Base-by-base conservation (phyloP, 164 flowering plant species). In the Umbilicus rupestris region DNA sequence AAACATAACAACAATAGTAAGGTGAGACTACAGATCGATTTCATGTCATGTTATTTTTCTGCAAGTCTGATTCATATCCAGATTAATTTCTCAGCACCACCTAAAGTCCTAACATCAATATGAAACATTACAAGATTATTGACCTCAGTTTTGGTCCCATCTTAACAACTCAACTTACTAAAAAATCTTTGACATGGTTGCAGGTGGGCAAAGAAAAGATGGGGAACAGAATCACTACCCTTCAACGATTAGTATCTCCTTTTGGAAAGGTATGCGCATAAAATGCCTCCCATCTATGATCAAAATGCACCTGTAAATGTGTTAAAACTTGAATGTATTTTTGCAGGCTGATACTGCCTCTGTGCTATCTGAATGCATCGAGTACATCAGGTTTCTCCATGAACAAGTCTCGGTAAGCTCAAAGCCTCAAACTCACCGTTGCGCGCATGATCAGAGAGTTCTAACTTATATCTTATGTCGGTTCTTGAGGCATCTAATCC, bases 291-390 rank as follows among this genome's bases (percentile, higher is more conserved):
- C n/a, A n/a, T n/a, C n/a, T 47, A 47, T 47, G 55, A 47, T 7
- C 22, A 47, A n/a, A n/a, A n/a, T n/a, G n/a, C n/a, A n/a, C n/a
- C n/a, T n/a, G n/a, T n/a, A n/a, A n/a, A n/a, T n/a, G n/a, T n/a
- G n/a, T n/a, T n/a, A n/a, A n/a, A n/a, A n/a, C n/a, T n/a, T n/a
- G n/a, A n/a, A n/a, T 24, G 19, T 33, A 29, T 44, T 75, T 75
- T 76, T 75, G 72, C 82, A 83, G 87, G 79, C 83, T 75, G 84
- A 80, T 81, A 83, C 87, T 74, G 87, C 87, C 31, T 83, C 87
- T 42, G 87, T 81, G 65, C 72, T 83, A 76, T 71, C 79, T 70
- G 84, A 80, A 71, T 82, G 82, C 33, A 83, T 80, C 69, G 86
- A 83, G 57, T 83, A 83, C 83, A 79, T 83, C 64, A 81, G 83